Base-by-base conservation (phyloP, 1,139 yeast genomes). In the Saccharomyces pastorianus region DNA sequence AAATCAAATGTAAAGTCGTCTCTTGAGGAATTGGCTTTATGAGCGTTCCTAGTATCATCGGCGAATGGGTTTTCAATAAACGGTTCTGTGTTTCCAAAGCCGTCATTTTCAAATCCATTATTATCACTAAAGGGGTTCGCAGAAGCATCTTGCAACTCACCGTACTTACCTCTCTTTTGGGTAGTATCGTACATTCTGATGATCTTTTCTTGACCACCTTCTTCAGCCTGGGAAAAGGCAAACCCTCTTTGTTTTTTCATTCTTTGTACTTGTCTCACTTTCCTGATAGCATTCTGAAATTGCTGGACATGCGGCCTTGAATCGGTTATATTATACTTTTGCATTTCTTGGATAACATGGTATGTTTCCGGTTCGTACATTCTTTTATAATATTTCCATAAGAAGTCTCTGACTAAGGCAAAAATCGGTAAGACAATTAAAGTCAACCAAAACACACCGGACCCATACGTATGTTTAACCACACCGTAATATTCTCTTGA, bases 231-330 rank as follows among this genome's bases (percentile, higher is more conserved):
- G 3, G 98, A 90, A 66, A 93, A 95, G 1, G 99, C 99, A 77
- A 89, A 95, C 20, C 99, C 99, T 72, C 99, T 85, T 74, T 93
- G 99, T 67, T 93, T 95, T 68, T 95, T 88, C 86, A 93, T 91
- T 71, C 99, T 81, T 71, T 93, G 97, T 41, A 95, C 98, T 71
- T 95, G 99, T 71, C 99, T 85, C 46, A 93, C 98, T 69, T 91
- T 93, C 67, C 98, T 81, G 56, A 95, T 93, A 6, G 99, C 97
- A 71, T 88, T 90, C 70, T 95, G 99, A 77, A 95, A 95, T 61
- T 91, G 96, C 62, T 90, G 96, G 82, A 91, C 84, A 63, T 96
- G 82, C 23, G 99, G 99, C 62, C 96, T 80, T 70, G 88, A 88
- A 68, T 93, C 97, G 61, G 88, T 95, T 59, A 91, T 88, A 66